Evolutionary conservation across 164 flowering plant species (phyloP), one percentile per base, ranked within the genome.

Genomic region (Amborella trichopoda): DNA sequence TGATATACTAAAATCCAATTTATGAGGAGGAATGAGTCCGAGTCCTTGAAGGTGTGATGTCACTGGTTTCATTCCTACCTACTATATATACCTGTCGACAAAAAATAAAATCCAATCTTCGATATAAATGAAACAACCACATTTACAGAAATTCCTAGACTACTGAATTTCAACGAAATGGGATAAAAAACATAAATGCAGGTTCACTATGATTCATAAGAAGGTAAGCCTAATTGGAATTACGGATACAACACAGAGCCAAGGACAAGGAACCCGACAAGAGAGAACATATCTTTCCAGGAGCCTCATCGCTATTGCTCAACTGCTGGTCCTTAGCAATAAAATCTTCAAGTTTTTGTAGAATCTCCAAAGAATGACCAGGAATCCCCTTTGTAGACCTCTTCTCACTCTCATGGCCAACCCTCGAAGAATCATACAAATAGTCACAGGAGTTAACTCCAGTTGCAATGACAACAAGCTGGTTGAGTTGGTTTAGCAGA

Each of bases 211-310:
- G n/a, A n/a, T n/a, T n/a, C n/a, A n/a, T n/a, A n/a, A n/a, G n/a
- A n/a, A n/a, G n/a, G n/a, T n/a, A n/a, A n/a, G n/a, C n/a, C n/a
- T n/a, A n/a, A n/a, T n/a, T 5, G 14, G 40, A 13, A 37, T 6
- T 72, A 24, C 13, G 96, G 98, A 90, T 90, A 90, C 98, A 91
- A 46, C 99, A 91, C 27, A 91, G 82, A 27, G 99, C 96, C 77
- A 83, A 72, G 1, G 99, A 91, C 40, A 91, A 52, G 3, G 99
- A 81, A 5, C 99, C 99, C 1, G 99, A 91, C 3, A 87, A 65
- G 28, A 87, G 70, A 0, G 96, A 83, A 20, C 81, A 68, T 1
- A 54, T 50, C 3, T 64, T 56, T 19, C 67, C 68, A 34, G 63
- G 62, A 11, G 49, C 36, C 21, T 18, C 54, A 24, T 61, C 74